Conservation (phyloP, 2,329 filamentous ascomycete genomes). For the Diaporthe aspalathi region DNA sequence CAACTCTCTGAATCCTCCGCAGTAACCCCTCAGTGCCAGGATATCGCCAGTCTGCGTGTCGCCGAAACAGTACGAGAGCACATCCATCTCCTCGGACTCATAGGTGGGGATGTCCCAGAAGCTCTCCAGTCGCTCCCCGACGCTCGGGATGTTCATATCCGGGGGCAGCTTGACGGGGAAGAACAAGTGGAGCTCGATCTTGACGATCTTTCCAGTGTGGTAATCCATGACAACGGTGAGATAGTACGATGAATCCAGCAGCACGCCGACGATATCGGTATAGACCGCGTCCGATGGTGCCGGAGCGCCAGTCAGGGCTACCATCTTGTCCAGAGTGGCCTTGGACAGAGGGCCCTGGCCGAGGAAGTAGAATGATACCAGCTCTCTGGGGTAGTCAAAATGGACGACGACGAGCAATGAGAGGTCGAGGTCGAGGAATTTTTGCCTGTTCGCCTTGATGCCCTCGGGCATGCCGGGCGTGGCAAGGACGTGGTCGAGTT, state of each 20-base stretch:
- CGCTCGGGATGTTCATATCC: conserved; percentile 35
- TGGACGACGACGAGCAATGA: conserved; percentile 21
- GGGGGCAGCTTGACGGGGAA: conserved; percentile 38
- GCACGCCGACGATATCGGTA: conserved; percentile 33
- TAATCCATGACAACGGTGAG: conserved; percentile 35
- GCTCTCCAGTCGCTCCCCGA: conserved; percentile 26
- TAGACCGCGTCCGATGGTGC: conserved; percentile 31
- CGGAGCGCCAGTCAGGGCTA: conserved; percentile 35
- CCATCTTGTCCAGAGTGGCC: conserved; percentile 14
- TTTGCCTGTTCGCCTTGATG: conserved; percentile 33
- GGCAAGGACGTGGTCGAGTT: conserved; percentile 27
- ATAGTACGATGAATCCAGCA: conserved; percentile 34
- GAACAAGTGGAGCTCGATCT: conserved; percentile 38
- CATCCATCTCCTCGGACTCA: conserved; percentile 36
- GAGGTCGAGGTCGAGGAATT: conserved; percentile 27
- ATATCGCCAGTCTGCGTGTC: conserved; percentile 23
- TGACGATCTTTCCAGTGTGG: conserved; percentile 23
- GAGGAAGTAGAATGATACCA: conserved; percentile 33
- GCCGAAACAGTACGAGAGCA: conserved; percentile 37
- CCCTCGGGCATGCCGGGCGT: conserved; percentile 31
- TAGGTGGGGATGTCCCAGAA: conserved; percentile 37
- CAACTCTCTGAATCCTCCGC: conserved; percentile 35
- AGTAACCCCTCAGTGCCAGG: conserved; percentile 36
- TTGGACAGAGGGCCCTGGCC: conserved; percentile 37
- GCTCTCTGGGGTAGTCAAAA: conserved; percentile 21